Evolutionary conservation across 371 early-diverging fungal genomes (phyloP).

Genomic region (Chytridiales sp.): DNA sequence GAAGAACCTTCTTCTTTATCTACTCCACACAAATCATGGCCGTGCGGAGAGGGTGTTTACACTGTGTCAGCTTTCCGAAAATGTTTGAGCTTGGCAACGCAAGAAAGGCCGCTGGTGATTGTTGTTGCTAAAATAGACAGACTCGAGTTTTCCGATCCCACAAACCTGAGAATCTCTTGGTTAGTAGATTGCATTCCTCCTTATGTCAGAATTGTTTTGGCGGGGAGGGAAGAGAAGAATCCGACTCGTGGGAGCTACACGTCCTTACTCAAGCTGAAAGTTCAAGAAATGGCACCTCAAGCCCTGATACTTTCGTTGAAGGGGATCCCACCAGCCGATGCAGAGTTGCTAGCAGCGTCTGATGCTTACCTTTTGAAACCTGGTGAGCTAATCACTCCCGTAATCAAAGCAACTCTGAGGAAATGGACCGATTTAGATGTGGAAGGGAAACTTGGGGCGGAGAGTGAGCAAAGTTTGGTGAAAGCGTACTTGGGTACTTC

Average conservation of each 20-base stretch:
- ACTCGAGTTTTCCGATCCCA: not conserved
- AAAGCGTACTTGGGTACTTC: not conserved
- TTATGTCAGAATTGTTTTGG: slow-evolving; percentile 20
- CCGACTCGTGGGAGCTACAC: not conserved
- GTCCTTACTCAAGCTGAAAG: not conserved
- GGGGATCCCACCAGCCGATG: slow-evolving; percentile 5
- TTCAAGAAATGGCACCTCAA: too few species aligned
- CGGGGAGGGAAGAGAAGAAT: slow-evolving; percentile 7
- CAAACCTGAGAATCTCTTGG: slow-evolving; percentile 13
- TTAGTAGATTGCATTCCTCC: slow-evolving; percentile 18
- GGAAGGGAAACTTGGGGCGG: not conserved
- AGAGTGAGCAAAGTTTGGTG: not conserved
- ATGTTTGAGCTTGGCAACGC: slow-evolving; percentile 13
- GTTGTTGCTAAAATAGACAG: slow-evolving; percentile 15
- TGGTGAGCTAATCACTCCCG: slow-evolving; percentile 23
- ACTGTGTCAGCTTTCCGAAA: slow-evolving; percentile 18
- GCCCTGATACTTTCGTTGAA: too few species aligned
- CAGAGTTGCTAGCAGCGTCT: slow-evolving; percentile 2
- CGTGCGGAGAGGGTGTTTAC: slow-evolving; percentile 3
- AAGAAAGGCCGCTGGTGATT: slow-evolving; percentile 20
- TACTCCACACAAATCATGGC: too few species aligned
- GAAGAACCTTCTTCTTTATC: too few species aligned
- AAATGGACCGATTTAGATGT: slow-evolving; percentile 11
- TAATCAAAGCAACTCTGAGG: slow-evolving; percentile 17
- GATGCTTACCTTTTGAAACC: slow-evolving; percentile 14